Evolutionary conservation across 495 filamentous ascomycete species (phyloP), one percentile per base, ranked within the genome.

Genomic region (Tuber indicum): DNA sequence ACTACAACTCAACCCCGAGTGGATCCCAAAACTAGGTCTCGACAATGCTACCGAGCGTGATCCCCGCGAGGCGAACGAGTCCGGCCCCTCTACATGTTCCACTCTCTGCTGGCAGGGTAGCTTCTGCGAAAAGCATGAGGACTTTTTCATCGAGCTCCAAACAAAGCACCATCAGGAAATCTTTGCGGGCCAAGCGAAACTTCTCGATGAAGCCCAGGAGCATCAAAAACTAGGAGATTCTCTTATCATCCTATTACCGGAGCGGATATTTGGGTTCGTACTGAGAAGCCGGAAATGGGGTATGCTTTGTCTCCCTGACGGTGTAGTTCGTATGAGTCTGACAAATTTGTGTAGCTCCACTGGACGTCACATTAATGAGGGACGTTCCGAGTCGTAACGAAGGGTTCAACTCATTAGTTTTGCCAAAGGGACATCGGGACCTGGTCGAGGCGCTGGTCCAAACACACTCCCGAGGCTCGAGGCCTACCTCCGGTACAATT

Each of bases 391-490:
- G 45, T 45, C 41, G 52, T 10, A 70, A 74, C 39, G 72, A 74
- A 26, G 74, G 74, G 17, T 75, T 75, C 52, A 36, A 75, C 21
- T 72, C 74, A 26, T 26, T 75, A 14, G 74, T 75, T 72, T 75
- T 75, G 41, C 74, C 74, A 41, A 46, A 75, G 14, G 74, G 74
- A 6, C 74, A 75, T 43, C 62, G 70, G 39, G 74, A 71, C 26
- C 3, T 75, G 26, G 47, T 75, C 8, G 70, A 75, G 21, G 74
- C 74, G 10, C 1, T 75, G 23, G 74, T 75, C 12, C 26, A 75
- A 41, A 75, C 70, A 41, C 58, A 66, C 58, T 66, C 32, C 14
- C 58, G 58, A 19, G 58, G 58, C 32, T 36, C 58, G 5, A 66
- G 26, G 26, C 58, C 58, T 36, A 66, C 58, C 58, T 36, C 58